A percentile compares a stretch with the other conserved stretches of the same genome.
phyloP scores from a whole-genome alignment of 2,329 filamentous ascomycete species.

The Coniochaeta prunicola region DNA sequence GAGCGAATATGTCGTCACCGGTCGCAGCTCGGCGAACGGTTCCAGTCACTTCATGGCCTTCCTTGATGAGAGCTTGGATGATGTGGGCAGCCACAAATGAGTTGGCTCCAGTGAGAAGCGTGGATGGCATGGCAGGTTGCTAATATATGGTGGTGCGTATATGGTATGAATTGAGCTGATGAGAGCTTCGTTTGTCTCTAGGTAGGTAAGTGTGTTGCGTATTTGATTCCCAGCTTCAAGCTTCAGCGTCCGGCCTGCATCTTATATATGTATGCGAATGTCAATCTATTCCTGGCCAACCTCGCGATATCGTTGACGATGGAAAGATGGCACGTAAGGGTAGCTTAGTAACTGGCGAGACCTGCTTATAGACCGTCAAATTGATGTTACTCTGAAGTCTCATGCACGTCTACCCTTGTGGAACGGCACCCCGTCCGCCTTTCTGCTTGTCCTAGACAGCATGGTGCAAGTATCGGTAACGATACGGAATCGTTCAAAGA shows the following conservation, averaged over 20 bases:
- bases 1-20: conserved; percentile 14
- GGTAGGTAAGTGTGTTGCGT: neutral
- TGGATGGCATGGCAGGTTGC: conserved; percentile 16
- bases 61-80: conserved; percentile 16
- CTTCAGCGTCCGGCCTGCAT: neutral
- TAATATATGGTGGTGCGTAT: neutral
- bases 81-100: conserved; percentile 19
- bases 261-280: neutral
- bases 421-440: neutral
- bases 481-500: neutral
- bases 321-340: neutral
- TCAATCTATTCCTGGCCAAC: neutral
- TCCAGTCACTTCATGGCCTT: conserved; percentile 16
- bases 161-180: neutral
- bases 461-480: neutral
- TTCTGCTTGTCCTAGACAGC: neutral
- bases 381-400: neutral
- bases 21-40: conserved; percentile 15
- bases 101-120: conserved; percentile 23
- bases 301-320: neutral
- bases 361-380: neutral
- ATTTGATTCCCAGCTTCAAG: neutral
- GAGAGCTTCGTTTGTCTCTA: neutral
- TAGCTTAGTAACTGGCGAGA: neutral
- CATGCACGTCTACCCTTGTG: neutral